These are phyloP conservation scores for Cornus controversa DNA, from an alignment of 148 eudicot species.

Conservation along the genomic window DNA sequence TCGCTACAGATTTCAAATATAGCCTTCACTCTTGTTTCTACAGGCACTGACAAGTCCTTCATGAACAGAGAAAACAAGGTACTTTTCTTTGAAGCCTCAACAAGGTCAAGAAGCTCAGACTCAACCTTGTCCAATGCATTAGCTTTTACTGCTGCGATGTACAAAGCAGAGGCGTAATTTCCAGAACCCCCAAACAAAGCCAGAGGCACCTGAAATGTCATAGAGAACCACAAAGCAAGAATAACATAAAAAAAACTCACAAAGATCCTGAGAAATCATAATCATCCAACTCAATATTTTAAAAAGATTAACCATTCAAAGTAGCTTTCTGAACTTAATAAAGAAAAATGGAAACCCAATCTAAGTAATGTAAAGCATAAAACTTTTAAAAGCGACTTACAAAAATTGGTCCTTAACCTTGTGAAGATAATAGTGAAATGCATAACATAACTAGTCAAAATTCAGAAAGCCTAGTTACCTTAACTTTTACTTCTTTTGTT, in stretches of 20 bases:
- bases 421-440: not conserved
- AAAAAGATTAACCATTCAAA: not conserved
- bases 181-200: slow-evolving; percentile 78
- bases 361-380: not conserved
- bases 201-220: slow-evolving; percentile 60
- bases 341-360: not conserved
- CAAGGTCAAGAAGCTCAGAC: slow-evolving; percentile 62
- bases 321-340: not conserved
- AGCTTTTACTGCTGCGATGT: slow-evolving; percentile 66
- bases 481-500: slow-evolving; percentile 38
- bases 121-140: slow-evolving; percentile 72
- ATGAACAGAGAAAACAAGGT: slow-evolving; percentile 64
- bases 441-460: not conserved
- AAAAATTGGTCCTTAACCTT: not conserved
- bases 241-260: not conserved
- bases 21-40: slow-evolving; percentile 62
- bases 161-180: slow-evolving; percentile 86
- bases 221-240: not conserved
- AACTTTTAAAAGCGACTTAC: not conserved
- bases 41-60: slow-evolving; percentile 63
- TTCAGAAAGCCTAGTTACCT: slow-evolving; percentile 28
- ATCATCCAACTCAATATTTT: not conserved
- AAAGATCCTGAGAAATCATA: not conserved
- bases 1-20: slow-evolving; percentile 52
- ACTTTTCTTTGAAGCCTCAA: slow-evolving; percentile 60